Percentiles rank a stretch among this genome's conserved stretches.
Conservation (phyloP, 768 basidiomycete species). For the Postia placenta region DNA sequence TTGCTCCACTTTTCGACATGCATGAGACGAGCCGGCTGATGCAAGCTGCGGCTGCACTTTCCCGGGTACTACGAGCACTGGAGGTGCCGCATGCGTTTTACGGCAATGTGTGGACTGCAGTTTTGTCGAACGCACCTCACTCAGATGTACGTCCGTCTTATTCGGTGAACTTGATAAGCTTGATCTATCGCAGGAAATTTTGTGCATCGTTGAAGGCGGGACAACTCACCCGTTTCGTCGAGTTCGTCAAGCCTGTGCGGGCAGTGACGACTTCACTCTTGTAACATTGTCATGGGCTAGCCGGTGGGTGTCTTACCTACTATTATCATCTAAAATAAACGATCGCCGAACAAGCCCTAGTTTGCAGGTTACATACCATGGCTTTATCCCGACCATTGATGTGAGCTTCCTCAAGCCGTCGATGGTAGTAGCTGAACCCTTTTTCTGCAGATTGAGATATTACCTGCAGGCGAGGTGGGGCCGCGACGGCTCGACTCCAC, state of each 20-base stretch:
- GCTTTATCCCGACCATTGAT: constrained; percentile 72
- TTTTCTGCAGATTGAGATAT: constrained; percentile 63
- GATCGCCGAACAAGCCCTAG: constrained; percentile 30
- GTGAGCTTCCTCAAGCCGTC: constrained; percentile 31
- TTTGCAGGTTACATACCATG: constrained; percentile 69
- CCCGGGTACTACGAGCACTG: constrained; percentile 47
- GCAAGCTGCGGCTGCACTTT: constrained; percentile 74
- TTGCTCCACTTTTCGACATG: constrained; percentile 42
- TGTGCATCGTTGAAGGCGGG: constrained; percentile 78
- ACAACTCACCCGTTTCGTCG: constrained; percentile 68
- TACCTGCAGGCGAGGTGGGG: constrained; percentile 77
- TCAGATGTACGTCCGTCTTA: constrained; percentile 50
- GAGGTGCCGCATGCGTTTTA: constrained; percentile 78
- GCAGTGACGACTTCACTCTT: constrained; percentile 56
- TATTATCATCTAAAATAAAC: background rate
- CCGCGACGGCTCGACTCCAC: constrained; percentile 65
- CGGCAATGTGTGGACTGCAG: constrained; percentile 65
- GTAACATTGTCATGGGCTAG: constrained; percentile 84
- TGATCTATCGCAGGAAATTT: constrained; percentile 58
- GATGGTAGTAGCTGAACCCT: background rate
- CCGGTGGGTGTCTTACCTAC: constrained; percentile 39
- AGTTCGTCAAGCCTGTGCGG: constrained; percentile 68
- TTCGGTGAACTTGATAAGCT: constrained; percentile 1
- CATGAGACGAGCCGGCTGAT: constrained; percentile 69
- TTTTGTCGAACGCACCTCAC: constrained; percentile 58